A percentile compares a stretch with the other conserved stretches of the same genome.
phyloP scores from a whole-genome alignment of 331 rosid genomes.

The Phaseolus coccineus region DNA sequence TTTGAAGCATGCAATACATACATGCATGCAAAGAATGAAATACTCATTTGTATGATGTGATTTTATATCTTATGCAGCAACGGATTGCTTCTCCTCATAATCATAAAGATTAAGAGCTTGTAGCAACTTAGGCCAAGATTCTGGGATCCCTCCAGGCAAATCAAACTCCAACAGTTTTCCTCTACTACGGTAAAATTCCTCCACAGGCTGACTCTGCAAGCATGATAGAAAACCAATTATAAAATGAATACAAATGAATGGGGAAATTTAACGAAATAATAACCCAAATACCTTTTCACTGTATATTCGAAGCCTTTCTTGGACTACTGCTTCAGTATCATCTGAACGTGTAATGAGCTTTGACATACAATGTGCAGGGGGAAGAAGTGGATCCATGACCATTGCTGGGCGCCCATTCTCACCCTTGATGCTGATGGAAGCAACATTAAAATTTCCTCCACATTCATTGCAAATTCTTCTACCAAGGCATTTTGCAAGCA shows the following conservation, averaged over 20 bases:
- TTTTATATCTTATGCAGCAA: slow-evolving; percentile 65
- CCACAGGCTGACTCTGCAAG: slow-evolving; percentile 87
- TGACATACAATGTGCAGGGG: slow-evolving; percentile 86
- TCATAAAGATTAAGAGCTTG: slow-evolving; percentile 89
- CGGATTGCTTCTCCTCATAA: slow-evolving; percentile 74
- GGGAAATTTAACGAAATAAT: not conserved
- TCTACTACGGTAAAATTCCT: slow-evolving; percentile 77
- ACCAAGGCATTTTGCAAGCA: slow-evolving; percentile 93
- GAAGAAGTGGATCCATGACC: slow-evolving; percentile 93
- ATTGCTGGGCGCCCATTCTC: slow-evolving; percentile 74
- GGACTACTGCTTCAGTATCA: slow-evolving; percentile 80
- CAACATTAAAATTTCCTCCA: slow-evolving; percentile 86
- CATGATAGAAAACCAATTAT: slow-evolving; percentile 16
- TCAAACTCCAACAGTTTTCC: slow-evolving; percentile 85
- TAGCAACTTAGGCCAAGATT: slow-evolving; percentile 97
- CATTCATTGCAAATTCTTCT: slow-evolving; percentile 90
- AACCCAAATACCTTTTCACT: slow-evolving; percentile 66
- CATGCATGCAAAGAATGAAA: slow-evolving; percentile 62
- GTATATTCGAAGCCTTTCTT: slow-evolving; percentile 84
- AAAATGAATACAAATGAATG: slow-evolving; percentile 2
- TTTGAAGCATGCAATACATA: slow-evolving; percentile 55
- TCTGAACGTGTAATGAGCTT: slow-evolving; percentile 88
- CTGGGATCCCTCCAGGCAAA: slow-evolving; percentile 96
- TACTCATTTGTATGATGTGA: slow-evolving; percentile 44
- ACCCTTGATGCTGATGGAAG: slow-evolving; percentile 71